Conservation (phyloP, 208 protist species). For the Zelonia costaricensis region DNA sequence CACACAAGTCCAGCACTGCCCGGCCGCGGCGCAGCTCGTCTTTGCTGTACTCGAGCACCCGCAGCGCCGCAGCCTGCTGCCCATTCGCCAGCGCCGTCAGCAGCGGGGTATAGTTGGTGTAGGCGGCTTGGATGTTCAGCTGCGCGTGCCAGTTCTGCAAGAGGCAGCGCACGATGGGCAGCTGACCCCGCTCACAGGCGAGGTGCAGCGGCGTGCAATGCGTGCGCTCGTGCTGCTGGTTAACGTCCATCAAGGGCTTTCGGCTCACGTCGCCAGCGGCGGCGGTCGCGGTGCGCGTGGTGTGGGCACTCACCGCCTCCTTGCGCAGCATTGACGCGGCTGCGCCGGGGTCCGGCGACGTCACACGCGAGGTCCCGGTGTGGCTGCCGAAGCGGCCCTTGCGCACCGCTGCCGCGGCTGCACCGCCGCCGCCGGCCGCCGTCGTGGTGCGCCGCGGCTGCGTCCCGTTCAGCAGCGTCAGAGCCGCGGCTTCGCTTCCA, state of each 20-base stretch:
- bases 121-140: slow-evolving; percentile 54
- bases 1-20: slow-evolving; percentile 61
- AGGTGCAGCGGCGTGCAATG: slow-evolving; percentile 77
- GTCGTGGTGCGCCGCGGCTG: slow-evolving; percentile 15
- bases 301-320: too few species aligned
- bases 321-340: too few species aligned
- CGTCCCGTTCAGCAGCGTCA: slow-evolving; percentile 47
- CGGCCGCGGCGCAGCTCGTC: slow-evolving; percentile 63
- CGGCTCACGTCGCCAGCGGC: neutral
- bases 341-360: neutral
- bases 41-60: slow-evolving; percentile 75
- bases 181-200: slow-evolving; percentile 71
- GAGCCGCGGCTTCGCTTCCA: slow-evolving; percentile 56
- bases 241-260: slow-evolving; percentile 62
- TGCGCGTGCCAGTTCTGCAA: slow-evolving; percentile 57
- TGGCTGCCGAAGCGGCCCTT: neutral
- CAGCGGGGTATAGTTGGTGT: slow-evolving; percentile 62
- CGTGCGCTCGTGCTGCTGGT: slow-evolving; percentile 64
- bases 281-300: too few species aligned
- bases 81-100: slow-evolving; percentile 63
- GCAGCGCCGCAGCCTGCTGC: slow-evolving; percentile 58
- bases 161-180: slow-evolving; percentile 48
- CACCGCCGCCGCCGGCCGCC: too few species aligned
- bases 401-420: too few species aligned
- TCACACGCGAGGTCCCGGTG: neutral